phyloP scores from a whole-genome alignment of 208 protist species.

The Cochliopodium minus region DNA sequence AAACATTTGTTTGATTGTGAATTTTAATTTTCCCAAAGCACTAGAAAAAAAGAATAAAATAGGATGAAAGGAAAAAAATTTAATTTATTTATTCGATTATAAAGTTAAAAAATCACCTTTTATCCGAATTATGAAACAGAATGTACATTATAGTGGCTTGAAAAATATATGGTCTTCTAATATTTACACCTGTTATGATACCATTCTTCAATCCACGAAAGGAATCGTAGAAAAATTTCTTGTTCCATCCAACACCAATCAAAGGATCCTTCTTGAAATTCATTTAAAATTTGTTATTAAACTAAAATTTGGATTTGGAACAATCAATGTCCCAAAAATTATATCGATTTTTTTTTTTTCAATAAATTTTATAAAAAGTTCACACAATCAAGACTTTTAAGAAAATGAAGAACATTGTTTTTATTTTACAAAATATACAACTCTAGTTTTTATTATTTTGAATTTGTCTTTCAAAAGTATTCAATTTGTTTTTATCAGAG shows the following conservation, averaged over 20 bases:
- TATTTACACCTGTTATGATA: not conserved
- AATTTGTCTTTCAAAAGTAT: not conserved
- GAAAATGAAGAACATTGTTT: not conserved
- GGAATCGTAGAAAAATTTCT: not conserved
- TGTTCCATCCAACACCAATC: too few species aligned
- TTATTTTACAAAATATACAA: not conserved
- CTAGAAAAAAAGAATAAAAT: too few species aligned
- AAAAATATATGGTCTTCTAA: slow-evolving; percentile 5
- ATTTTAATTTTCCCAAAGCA: not conserved
- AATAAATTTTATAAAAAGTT: not conserved
- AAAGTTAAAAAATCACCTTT: too few species aligned
- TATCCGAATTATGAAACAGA: not conserved
- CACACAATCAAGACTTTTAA: not conserved
- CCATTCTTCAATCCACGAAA: slow-evolving; percentile 1
- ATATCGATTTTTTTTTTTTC: not conserved
- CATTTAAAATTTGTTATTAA: not conserved
- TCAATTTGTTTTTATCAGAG: not conserved
- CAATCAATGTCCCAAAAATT: not conserved
- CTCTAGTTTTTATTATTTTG: not conserved
- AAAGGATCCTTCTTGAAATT: not conserved
- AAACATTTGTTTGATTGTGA: slow-evolving; percentile 2
- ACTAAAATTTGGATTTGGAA: not conserved
- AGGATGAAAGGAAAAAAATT: too few species aligned
- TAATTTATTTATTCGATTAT: too few species aligned
- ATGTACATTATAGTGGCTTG: slow-evolving; percentile 3